Percentiles rank a stretch among this genome's conserved stretches.
Evolutionary conservation across 2,329 filamentous ascomycete genomes (phyloP).

Genomic region (Aspergillus thermomutatus): DNA sequence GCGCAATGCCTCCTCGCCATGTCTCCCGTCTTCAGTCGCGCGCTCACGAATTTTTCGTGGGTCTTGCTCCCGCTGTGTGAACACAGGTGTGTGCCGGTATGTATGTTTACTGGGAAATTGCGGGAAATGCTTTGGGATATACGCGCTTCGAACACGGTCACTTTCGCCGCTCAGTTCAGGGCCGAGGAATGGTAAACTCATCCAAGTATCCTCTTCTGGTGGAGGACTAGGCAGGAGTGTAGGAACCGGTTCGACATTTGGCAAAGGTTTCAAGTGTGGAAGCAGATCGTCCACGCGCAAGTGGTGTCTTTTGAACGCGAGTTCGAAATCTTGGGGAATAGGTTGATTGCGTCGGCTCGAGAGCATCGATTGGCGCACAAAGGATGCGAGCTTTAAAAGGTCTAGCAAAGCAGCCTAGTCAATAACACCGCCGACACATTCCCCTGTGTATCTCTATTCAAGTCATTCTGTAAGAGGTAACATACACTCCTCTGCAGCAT

Average conservation of each 20-base stretch:
- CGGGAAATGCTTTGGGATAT: constrained; percentile 61
- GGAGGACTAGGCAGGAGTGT: constrained; percentile 39
- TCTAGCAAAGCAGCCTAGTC: constrained; percentile 38
- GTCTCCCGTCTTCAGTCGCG: constrained; percentile 62
- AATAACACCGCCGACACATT: constrained; percentile 2
- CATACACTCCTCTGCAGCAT: constrained; percentile 59
- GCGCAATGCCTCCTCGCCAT: constrained; percentile 63
- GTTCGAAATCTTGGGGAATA: constrained; percentile 58
- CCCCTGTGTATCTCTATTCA: neutral
- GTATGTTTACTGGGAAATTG: constrained; percentile 62
- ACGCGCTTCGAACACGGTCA: constrained; percentile 47
- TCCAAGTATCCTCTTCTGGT: constrained; percentile 36
- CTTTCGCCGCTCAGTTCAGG: constrained; percentile 48
- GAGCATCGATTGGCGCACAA: constrained; percentile 57
- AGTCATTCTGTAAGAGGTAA: constrained; percentile 3
- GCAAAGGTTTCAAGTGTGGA: constrained; percentile 30
- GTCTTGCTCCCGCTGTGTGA: constrained; percentile 57
- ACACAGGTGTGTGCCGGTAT: constrained; percentile 59
- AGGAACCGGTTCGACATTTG: constrained; percentile 17
- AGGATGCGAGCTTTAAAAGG: constrained; percentile 52
- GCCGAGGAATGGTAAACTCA: constrained; percentile 47
- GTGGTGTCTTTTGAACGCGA: constrained; percentile 34
- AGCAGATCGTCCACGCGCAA: constrained; percentile 32
- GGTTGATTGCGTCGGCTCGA: constrained; percentile 54
- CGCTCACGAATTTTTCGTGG: constrained; percentile 59